Evolutionary conservation across 805 yeast genomes (phyloP), one percentile per base, ranked within the genome.

Genomic region (Hanseniaspora guilliermondii): DNA sequence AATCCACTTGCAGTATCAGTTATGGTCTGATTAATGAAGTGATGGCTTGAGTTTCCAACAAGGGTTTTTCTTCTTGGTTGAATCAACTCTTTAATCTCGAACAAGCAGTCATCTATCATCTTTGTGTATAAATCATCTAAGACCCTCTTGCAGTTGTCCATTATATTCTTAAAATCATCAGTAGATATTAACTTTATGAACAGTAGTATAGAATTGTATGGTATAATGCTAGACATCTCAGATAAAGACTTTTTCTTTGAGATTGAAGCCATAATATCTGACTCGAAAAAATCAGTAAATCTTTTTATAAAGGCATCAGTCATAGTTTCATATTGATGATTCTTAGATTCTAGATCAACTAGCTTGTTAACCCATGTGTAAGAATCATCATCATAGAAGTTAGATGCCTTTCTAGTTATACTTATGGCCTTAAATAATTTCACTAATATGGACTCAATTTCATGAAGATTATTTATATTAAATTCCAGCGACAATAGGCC

Each of bases 321-420:
- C 0, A 80, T 80, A 21, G 68, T 64, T 60, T 82, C 86, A 62
- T 83, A 85, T 5, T 71, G 74, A 16, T 72, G 69, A 56, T 79
- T 75, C 61, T 83, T 81, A 60, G 85, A 87, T 57, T 73, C 74
- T 87, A 87, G 83, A 19, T 76, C 74, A 38, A 81, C 79, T 56
- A 83, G 64, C 53, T 40, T 50, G n/a, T 35, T 33, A 25, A 45
- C 48, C 54, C 54, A 50, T 7, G 42, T 19, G 24, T 72, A 73
- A 55, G 73, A 73, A 46, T 69, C 65, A 11, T 67, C 73, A 25
- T 61, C 60, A 6, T 25, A 24, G 22, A 19, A 32, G 2, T 32
- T 14, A 19, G 27, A 25, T 8, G 37, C 38, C 9, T 47, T 41
- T 30, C 49, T 52, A 25, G 83, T 80, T 2, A 87, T 82, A 46